A percentile compares a stretch with the other conserved stretches of the same genome.
phyloP scores from a whole-genome alignment of 192 early-diverging fungal genomes.

The Backusella parvicylindrica region DNA sequence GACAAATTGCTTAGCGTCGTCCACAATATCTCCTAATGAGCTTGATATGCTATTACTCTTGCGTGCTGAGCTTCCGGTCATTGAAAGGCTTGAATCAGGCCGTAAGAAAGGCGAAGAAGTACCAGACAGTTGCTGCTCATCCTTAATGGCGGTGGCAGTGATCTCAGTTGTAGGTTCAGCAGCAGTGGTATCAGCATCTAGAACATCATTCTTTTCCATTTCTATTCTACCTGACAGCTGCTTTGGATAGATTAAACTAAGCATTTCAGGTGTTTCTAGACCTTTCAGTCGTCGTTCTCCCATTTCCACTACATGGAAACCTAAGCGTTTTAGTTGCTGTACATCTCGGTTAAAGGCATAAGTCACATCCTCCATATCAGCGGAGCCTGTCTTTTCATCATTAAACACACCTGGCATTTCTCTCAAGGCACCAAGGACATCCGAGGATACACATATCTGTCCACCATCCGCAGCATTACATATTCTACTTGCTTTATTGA shows the following conservation, averaged over 20 bases:
- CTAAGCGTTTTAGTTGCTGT: conserved; percentile 54
- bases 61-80: neutral
- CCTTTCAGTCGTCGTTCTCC: conserved; percentile 86
- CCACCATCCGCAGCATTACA: conserved; percentile 84
- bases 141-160: neutral
- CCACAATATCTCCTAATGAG: neutral
- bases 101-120: neutral
- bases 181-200: neutral
- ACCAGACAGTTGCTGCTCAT: neutral
- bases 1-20: neutral
- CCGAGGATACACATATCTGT: conserved; percentile 82
- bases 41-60: neutral
- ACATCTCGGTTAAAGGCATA: conserved; percentile 14
- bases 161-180: neutral
- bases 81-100: neutral
- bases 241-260: conserved; percentile 68
- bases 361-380: neutral
- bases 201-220: conserved; percentile 35
- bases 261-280: conserved; percentile 80
- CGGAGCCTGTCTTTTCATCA: neutral
- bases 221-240: conserved; percentile 42
- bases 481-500: conserved; percentile 82
- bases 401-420: conserved; percentile 19
- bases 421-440: conserved; percentile 46
- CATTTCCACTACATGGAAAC: conserved; percentile 64